Evolutionary conservation across 106 monocot genomes (phyloP).

Genomic region (Dioscorea dumetorum): DNA sequence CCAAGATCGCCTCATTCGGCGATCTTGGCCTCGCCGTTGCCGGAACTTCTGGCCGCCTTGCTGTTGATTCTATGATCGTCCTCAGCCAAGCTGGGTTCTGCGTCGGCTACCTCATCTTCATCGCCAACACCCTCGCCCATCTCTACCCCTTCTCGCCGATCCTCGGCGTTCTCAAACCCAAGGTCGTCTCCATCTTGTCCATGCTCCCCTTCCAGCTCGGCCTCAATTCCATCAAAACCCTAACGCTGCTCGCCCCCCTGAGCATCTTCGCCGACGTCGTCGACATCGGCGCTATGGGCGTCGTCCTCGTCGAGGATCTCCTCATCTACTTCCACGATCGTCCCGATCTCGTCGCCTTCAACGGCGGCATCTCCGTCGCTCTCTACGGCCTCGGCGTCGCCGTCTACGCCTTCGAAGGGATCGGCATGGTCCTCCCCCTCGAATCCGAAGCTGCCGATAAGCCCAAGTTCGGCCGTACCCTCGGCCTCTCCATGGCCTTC

Average conservation of each 20-base stretch:
- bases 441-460: slow-evolving; percentile 36
- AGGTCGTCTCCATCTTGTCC: slow-evolving; percentile 13
- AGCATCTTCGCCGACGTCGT: slow-evolving; percentile 50
- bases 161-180: slow-evolving; percentile 8
- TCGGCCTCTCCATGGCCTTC: slow-evolving; percentile 23
- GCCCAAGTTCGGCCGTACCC: slow-evolving; percentile 25
- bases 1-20: slow-evolving; percentile 26
- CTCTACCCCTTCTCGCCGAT: slow-evolving; percentile 7
- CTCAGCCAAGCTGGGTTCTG: slow-evolving; percentile 35
- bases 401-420: slow-evolving; percentile 36
- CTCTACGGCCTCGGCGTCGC: slow-evolving; percentile 39
- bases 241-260: slow-evolving; percentile 40
- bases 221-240: slow-evolving; percentile 25
- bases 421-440: slow-evolving; percentile 37
- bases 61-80: slow-evolving; percentile 38
- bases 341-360: slow-evolving; percentile 9
- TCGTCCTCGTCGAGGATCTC: slow-evolving; percentile 32
- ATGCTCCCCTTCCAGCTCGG: slow-evolving; percentile 38
- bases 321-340: slow-evolving; percentile 3
- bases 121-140: slow-evolving; percentile 24
- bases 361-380: slow-evolving; percentile 15
- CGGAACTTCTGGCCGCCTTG: slow-evolving; percentile 14
- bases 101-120: slow-evolving; percentile 29
- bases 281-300: slow-evolving; percentile 37
- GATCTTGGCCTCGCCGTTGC: slow-evolving; percentile 28